These are phyloP conservation scores for Plasmodium vivax DNA, from an alignment of 169 alveolate genomes.

Conservation along the genomic window DNA sequence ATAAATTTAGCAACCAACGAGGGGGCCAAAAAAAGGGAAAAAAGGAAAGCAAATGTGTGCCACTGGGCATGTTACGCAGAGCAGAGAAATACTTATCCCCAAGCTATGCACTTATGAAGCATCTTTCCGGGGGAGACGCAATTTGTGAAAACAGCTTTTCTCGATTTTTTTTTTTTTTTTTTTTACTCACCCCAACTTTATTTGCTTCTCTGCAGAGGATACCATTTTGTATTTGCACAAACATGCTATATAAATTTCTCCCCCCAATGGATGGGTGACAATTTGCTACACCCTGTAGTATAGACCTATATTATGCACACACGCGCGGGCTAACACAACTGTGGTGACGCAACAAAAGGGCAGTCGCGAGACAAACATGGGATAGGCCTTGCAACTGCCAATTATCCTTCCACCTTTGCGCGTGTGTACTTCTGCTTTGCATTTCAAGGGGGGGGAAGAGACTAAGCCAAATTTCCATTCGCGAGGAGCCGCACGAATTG, in stretches of 20 bases:
- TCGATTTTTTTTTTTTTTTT: background rate
- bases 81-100: background rate
- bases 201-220: background rate
- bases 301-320: background rate
- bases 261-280: background rate
- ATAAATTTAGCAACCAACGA: background rate
- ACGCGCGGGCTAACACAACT: background rate
- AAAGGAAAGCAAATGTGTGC: background rate
- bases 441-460: background rate
- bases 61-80: background rate
- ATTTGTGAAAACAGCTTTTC: background rate
- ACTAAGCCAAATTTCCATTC: background rate
- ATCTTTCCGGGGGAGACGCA: background rate
- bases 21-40: background rate
- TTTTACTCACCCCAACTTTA: background rate
- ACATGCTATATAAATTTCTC: background rate
- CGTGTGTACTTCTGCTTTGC: background rate
- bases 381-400: background rate
- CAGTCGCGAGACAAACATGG: background rate
- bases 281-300: background rate
- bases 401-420: background rate
- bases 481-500: background rate
- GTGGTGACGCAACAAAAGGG: background rate
- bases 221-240: background rate
- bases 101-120: background rate